Evolutionary conservation across 1,284 basidiomycete species (phyloP), one percentile per base, ranked within the genome.

Genomic region (Irpex sp.): DNA sequence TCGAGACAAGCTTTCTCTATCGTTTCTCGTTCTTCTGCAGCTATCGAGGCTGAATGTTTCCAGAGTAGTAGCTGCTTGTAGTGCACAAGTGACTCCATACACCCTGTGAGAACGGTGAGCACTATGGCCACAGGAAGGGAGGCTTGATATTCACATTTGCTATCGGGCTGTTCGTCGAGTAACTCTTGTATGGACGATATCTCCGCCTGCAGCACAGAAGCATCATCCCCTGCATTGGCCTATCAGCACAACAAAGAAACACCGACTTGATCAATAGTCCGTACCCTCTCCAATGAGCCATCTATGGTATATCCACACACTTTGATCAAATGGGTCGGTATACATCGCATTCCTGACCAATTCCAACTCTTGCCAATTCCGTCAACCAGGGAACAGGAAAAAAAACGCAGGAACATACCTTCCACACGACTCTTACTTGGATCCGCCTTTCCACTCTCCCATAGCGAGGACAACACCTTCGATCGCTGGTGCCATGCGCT

Each of bases 401-500:
- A 5, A 16, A n/a, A 9, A 37, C 55, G 58, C 52, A 19, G 16
- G 23, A 5, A 67, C 80, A 58, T 66, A 87, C 92, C 92, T 71
- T 85, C 78, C 67, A 90, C 85, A 68, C 84, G 85, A 33, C 82
- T 83, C 66, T 78, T 75, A 12, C 68, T 66, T 42, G 79, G 77
- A 63, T 86, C 80, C 16, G 84, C 72, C 56, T 80, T 76, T 1
- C 82, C 81, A 37, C 75, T 73, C 4, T 79, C 78, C 93, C 93
- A 96, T 5, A 93, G 70, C 3, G 80, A 80, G 0, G 80, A 75
- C 16, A 94, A 78, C 1, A 96, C 80, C 73, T 96, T 96, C 2
- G 94, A 92, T 28, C 97, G 85, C 67, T 96, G 94, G 74, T 99
- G 97, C 97, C 97, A 99, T 16, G 97, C 97, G 62, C 93, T 96